A percentile compares a stretch with the other conserved stretches of the same genome.
These are phyloP conservation scores for Myriosclerotinia duriaeana DNA, from an alignment of 2,329 filamentous ascomycete species.

Conservation along the genomic window DNA sequence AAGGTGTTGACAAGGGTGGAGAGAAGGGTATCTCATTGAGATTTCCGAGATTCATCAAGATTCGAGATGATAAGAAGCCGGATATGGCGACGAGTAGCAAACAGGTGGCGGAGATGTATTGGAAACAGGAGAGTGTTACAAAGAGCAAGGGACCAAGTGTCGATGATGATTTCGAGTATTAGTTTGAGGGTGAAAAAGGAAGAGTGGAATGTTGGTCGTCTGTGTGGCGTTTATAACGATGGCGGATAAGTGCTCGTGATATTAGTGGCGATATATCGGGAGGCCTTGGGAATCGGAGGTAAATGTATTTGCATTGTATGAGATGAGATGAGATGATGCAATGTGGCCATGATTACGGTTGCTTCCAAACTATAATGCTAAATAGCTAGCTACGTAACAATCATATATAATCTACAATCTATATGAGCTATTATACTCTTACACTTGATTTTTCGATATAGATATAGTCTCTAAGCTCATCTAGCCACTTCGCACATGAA, in stretches of 20 bases:
- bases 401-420: neutral
- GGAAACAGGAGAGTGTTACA: constrained; percentile 80
- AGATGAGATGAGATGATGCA: neutral
- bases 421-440: neutral
- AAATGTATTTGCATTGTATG: neutral
- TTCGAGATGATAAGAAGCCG: constrained; percentile 92
- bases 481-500: too few species aligned
- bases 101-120: constrained; percentile 95
- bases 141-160: constrained; percentile 84
- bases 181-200: neutral
- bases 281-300: neutral
- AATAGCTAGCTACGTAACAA: neutral
- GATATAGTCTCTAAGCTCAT: too few species aligned
- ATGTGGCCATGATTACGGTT: neutral
- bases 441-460: too few species aligned
- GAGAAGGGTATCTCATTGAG: constrained; percentile 82
- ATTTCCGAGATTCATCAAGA: constrained; percentile 90
- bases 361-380: neutral
- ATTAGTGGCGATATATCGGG: neutral
- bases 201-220: neutral
- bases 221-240: neutral
- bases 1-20: constrained; percentile 69
- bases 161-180: constrained; percentile 99
- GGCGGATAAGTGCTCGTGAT: neutral
- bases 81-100: constrained; percentile 82